Conservation (phyloP, 805 yeast species). For the Sungouiella blattae region DNA sequence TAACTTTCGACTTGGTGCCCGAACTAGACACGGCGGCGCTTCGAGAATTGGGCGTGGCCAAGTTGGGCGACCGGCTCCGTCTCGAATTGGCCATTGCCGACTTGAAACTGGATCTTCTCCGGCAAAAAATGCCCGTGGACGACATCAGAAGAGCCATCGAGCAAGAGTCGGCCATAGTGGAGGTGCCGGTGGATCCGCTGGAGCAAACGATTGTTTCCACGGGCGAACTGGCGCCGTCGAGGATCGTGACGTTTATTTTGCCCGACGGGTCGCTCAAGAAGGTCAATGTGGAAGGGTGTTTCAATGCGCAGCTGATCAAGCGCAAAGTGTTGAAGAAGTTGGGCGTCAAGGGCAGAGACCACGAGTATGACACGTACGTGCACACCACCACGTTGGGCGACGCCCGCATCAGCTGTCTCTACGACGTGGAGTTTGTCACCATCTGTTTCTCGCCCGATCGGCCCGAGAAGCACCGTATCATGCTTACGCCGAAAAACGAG, state of each 20-base stretch:
- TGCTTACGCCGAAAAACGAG: conserved; percentile 63
- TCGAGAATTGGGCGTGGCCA: conserved; percentile 67
- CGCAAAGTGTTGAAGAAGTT: conserved; percentile 60
- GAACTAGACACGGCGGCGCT: conserved; percentile 64
- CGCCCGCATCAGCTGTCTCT: conserved; percentile 42
- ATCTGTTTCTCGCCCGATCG: conserved; percentile 75
- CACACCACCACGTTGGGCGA: conserved; percentile 28
- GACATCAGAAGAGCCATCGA: conserved; percentile 8
- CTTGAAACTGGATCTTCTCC: conserved; percentile 25
- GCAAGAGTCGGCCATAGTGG: conserved; percentile 1
- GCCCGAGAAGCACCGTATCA: conserved; percentile 63
- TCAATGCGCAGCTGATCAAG: conserved; percentile 75
- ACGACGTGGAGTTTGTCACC: conserved; percentile 78
- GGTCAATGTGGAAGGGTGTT: conserved; percentile 74
- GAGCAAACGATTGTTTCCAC: too few species aligned
- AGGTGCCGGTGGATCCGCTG: conserved; percentile 1
- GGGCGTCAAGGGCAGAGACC: conserved; percentile 42
- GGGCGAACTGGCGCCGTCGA: too few species aligned
- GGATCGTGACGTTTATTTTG: conserved; percentile 59
- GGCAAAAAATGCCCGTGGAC: conserved; percentile 9
- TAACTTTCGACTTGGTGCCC: conserved; percentile 53
- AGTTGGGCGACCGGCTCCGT: conserved; percentile 79
- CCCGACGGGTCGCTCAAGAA: conserved; percentile 69
- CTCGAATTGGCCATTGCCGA: conserved; percentile 56
- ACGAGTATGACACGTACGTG: conserved; percentile 60